phyloP scores from a whole-genome alignment of 257 asterid species.

The Cinchona pubescens region DNA sequence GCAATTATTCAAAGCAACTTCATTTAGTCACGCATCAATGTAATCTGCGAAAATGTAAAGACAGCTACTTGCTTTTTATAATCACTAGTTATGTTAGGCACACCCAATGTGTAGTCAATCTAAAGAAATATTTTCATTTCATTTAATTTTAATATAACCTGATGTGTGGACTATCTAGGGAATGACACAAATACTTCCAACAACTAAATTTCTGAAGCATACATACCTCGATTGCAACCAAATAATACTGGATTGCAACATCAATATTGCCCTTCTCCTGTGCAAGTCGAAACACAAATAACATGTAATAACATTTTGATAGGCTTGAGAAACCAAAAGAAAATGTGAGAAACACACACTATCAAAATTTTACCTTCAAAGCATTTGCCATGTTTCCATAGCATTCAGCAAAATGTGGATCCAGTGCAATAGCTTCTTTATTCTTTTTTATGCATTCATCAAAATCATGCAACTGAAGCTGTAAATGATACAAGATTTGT shows the following conservation, averaged over 20 bases:
- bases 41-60: not conserved
- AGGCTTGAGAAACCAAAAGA: not conserved
- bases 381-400: slow-evolving; percentile 99
- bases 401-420: slow-evolving; percentile 97
- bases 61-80: not conserved
- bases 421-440: slow-evolving; percentile 87
- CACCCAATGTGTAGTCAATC: no score
- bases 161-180: no score
- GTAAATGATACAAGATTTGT: slow-evolving; percentile 17
- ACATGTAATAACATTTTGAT: not conserved
- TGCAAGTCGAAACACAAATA: slow-evolving; percentile 15
- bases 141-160: no score
- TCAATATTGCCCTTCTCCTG: slow-evolving; percentile 99
- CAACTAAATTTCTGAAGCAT: slow-evolving; percentile 8
- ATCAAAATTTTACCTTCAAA: slow-evolving; percentile 62
- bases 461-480: slow-evolving; percentile 82
- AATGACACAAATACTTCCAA: not conserved
- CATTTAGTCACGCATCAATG: not conserved
- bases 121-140: no score
- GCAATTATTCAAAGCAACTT: slow-evolving; percentile 30
- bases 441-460: slow-evolving; percentile 85
- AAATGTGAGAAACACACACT: not conserved
- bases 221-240: slow-evolving; percentile 93
- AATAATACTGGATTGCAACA: slow-evolving; percentile 88
- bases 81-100: not conserved